Evolutionary conservation across 441 rosid species (phyloP).

Genomic region (Aquilaria agallochum): DNA sequence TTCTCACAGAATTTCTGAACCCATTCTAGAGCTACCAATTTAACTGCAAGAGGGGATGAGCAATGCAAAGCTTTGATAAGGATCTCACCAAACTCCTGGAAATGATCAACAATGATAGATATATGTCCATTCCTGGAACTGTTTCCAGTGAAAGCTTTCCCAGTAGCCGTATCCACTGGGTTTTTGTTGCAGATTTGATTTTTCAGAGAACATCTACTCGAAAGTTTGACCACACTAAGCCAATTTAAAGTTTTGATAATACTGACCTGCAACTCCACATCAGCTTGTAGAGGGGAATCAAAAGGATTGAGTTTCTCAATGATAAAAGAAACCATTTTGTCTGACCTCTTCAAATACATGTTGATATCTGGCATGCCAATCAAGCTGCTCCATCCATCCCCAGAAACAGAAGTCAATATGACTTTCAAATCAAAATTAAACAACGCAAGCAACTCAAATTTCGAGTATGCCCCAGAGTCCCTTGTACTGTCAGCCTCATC

Average conservation of each 20-base stretch:
- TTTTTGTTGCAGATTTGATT: slow-evolving; percentile 26
- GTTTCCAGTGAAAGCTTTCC: slow-evolving; percentile 24
- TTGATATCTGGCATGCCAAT: slow-evolving; percentile 54
- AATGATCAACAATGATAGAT: slow-evolving; percentile 51
- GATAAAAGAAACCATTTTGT: slow-evolving; percentile 59
- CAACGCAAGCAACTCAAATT: slow-evolving; percentile 67
- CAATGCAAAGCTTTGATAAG: slow-evolving; percentile 59
- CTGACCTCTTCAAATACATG: slow-evolving; percentile 72
- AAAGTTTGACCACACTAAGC: slow-evolving; percentile 68
- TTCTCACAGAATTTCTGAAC: slow-evolving; percentile 66
- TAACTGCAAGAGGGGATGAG: slow-evolving; percentile 74
- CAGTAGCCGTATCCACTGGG: slow-evolving; percentile 34
- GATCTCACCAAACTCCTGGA: slow-evolving; percentile 49
- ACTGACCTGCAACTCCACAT: slow-evolving; percentile 76
- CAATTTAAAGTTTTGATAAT: slow-evolving; percentile 62
- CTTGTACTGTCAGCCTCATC: slow-evolving; percentile 31
- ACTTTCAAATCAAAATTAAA: slow-evolving; percentile 93
- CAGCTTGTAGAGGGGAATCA: slow-evolving; percentile 44
- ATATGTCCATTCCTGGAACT: slow-evolving; percentile 29
- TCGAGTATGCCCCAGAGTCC: slow-evolving; percentile 46
- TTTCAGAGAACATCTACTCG: slow-evolving; percentile 51
- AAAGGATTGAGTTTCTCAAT: slow-evolving; percentile 78
- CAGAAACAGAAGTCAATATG: slow-evolving; percentile 61
- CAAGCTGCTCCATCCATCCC: slow-evolving; percentile 45
- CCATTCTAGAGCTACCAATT: slow-evolving; percentile 73